Base-by-base conservation (phyloP, 1,139 yeast genomes). In the Dujonia santamariae region DNA sequence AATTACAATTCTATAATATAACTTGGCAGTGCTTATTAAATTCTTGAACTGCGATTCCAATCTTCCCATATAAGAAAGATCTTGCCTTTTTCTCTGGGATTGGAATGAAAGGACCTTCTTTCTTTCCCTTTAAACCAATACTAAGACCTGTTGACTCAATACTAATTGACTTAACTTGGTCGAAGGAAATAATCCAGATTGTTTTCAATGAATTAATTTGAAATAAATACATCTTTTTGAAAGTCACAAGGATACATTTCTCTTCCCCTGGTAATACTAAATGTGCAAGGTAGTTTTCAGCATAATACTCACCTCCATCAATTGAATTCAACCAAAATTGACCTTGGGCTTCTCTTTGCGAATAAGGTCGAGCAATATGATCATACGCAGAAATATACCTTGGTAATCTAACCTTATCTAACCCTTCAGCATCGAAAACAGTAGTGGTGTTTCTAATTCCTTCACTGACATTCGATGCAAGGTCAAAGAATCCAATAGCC, bases 371-470 rank as follows among this genome's bases (percentile, higher is more conserved):
- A 13, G 90, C 74, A 3, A 87, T 70, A 7, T 83, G 79, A 48
- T 85, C 88, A 34, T 71, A 72, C 4, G 34, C 22, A 12, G 82
- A 74, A 30, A 92, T 71, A 46, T 72, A 80, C 33, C 98, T 65
- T 1, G 98, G 94, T 27, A 90, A 68, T 38, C 98, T 75, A 1
- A 86, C 87, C 44, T 86, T 80, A 39, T 81, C 86, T 33, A 90
- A 72, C 0, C 84, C 84, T 32, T 82, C 90, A 3, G 77, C 77
- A 54, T 87, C 97, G 54, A 88, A 84, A 2, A 86, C 92, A 0
- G 96, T 86, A 0, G 99, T 87, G 0, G 97, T 86, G 54, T 84
- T 88, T 40, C 92, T 74, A 32, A 94, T 90, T 17, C 97, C 97
- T 55, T 90, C 97, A 61, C 96, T 82, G 19, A 92, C 81, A 59